Evolutionary conservation across 768 basidiomycete genomes (phyloP), one percentile per base, ranked within the genome.

Genomic region (Leccinum pellstonianum): DNA sequence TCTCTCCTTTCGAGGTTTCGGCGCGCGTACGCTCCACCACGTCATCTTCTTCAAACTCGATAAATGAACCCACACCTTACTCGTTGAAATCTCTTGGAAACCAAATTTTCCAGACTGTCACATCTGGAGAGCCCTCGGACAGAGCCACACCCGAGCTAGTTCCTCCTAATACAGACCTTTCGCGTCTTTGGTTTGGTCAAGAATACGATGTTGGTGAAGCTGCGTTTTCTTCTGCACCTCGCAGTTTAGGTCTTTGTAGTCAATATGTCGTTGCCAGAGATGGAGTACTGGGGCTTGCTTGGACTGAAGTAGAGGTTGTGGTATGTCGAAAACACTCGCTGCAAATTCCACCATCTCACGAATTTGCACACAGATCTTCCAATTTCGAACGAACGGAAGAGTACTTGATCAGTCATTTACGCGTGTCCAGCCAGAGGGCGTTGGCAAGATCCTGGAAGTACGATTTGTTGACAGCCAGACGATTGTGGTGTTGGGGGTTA

Each of bases 1-100:
- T 77, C 17, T 12, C 70, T 14, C 52, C 25, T 14, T 68, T 59
- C 27, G 65, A 73, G 3, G 55, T 60, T 41, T 59, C 41, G 4
- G 52, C 56, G 11, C 52, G 62, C 35, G 33, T 59, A 19, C 62
- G 56, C 19, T 69, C 73, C 8, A 38, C 52, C 9, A 49, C 62
- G 14, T 62, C 66, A 53, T 71, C 61, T 11, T 56, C 62, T 5
- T 51, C 55, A 7, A 64, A 64, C n/a, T 70, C 70, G n/a, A 35
- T 46, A 4, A 70, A 72, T 1, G 72, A 70, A 25, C 43, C 41
- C 11, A 62, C 67, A 27, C 62, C 76, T 10, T 68, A 85, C 60
- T 81, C 85, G 3, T 86, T 91, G 77, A 91, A 85, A 68, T 74
- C 78, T 1, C 77, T 83, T 14, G 77, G 77, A 56, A 74, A 74